These are phyloP conservation scores for Zelopaecilomyces penicillatus DNA, from an alignment of 2,329 filamentous ascomycete genomes.

Conservation along the genomic window DNA sequence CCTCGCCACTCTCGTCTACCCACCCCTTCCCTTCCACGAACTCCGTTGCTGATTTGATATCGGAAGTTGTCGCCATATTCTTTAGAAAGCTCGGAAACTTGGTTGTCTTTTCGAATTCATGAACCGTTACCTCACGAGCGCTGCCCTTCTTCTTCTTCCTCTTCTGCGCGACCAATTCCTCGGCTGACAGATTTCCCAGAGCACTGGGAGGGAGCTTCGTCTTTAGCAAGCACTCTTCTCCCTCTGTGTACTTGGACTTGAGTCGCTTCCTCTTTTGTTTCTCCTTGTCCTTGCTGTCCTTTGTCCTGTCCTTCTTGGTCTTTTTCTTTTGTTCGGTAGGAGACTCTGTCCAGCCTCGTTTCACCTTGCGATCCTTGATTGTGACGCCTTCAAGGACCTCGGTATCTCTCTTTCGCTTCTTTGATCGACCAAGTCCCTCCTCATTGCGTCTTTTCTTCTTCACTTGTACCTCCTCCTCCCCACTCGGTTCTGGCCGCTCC, in stretches of 20 bases:
- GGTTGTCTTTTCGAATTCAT: slow-evolving; percentile 82
- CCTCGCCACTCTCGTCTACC: slow-evolving; percentile 69
- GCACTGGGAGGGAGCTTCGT: slow-evolving; percentile 54
- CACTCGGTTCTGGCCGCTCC: slow-evolving; percentile 26
- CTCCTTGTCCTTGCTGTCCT: slow-evolving; percentile 40
- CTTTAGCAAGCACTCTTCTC: slow-evolving; percentile 77
- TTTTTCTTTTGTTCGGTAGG: slow-evolving; percentile 40
- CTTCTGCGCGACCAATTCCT: slow-evolving; percentile 31
- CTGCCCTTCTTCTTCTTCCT: slow-evolving; percentile 49
- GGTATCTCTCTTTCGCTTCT: slow-evolving; percentile 43
- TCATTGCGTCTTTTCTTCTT: slow-evolving; percentile 22
- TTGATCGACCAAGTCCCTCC: slow-evolving; percentile 17
- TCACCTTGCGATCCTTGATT: slow-evolving; percentile 69
- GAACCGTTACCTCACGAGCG: slow-evolving; percentile 55
- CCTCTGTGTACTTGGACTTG: slow-evolving; percentile 73
- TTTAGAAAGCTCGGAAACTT: slow-evolving; percentile 80
- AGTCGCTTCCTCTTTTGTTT: slow-evolving; percentile 50
- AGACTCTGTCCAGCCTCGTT: slow-evolving; percentile 80
- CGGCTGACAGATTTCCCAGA: slow-evolving; percentile 33
- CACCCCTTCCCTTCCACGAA: slow-evolving; percentile 83
- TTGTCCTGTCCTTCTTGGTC: slow-evolving; percentile 32
- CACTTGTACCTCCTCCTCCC: slow-evolving; percentile 23
- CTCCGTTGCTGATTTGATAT: slow-evolving; percentile 37
- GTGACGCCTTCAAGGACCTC: slow-evolving; percentile 57
- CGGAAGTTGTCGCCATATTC: slow-evolving; percentile 23